Evolutionary conservation across 257 asterid genomes (phyloP).

Genomic region (Capsicum rhomboideum): DNA sequence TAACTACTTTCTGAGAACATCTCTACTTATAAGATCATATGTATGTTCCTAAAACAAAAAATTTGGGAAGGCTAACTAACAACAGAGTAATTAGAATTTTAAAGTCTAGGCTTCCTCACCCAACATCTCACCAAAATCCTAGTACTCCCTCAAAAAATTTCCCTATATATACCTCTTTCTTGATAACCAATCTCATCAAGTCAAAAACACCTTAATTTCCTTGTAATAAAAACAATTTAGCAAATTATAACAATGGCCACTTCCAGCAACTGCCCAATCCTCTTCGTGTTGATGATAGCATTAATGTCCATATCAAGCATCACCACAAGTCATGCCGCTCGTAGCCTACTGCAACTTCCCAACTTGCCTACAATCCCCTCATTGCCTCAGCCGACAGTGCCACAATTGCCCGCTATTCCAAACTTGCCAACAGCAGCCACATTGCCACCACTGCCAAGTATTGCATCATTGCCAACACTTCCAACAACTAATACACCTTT

Average conservation of each 20-base stretch:
- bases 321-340: neutral
- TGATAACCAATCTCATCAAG: neutral
- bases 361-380: neutral
- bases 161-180: neutral
- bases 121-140: neutral
- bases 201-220: neutral
- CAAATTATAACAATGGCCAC: neutral
- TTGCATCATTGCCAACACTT: neutral
- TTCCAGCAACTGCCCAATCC: neutral
- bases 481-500: neutral
- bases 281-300: neutral
- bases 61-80: neutral
- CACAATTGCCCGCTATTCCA: neutral
- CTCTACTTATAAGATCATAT: neutral
- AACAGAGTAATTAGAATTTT: neutral
- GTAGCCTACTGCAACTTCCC: neutral
- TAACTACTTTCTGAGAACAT: neutral
- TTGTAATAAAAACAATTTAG: neutral
- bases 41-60: neutral
- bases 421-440: neutral
- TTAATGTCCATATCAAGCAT: neutral
- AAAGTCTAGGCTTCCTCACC: neutral
- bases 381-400: neutral
- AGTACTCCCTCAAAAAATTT: neutral
- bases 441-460: neutral